Percentiles rank a stretch among this genome's conserved stretches.
Evolutionary conservation across 2,329 filamentous ascomycete genomes (phyloP).

Genomic region (Diplodia mutila): DNA sequence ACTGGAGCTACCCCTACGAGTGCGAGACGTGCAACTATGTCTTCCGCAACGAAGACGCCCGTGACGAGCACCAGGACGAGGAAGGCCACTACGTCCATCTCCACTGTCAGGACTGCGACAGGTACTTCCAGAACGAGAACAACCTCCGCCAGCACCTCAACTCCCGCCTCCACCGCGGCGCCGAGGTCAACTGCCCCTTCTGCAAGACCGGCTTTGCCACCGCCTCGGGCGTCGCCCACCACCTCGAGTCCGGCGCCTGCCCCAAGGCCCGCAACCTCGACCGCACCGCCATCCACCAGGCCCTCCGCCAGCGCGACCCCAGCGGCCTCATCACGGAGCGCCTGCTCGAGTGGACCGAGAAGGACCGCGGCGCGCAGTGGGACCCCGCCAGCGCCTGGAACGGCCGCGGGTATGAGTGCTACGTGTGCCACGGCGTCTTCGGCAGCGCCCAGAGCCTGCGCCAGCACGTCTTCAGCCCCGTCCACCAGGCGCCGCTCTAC

Average conservation of each 20-base stretch:
- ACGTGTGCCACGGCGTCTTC: slow-evolving; percentile 57
- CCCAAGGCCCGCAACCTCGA: slow-evolving; percentile 50
- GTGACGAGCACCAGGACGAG: slow-evolving; percentile 28
- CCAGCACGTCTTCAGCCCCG: slow-evolving; percentile 59
- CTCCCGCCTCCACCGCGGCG: slow-evolving; percentile 55
- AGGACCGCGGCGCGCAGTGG: slow-evolving; percentile 32
- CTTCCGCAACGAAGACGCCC: slow-evolving; percentile 16
- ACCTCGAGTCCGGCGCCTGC: slow-evolving; percentile 62
- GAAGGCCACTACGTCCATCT: slow-evolving; percentile 29
- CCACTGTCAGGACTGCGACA: slow-evolving; percentile 30
- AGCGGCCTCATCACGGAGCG: slow-evolving; percentile 56
- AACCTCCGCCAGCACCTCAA: slow-evolving; percentile 56
- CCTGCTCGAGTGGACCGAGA: slow-evolving; percentile 52
- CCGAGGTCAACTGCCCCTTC: slow-evolving; percentile 57
- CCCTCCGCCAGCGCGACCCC: slow-evolving; percentile 53
- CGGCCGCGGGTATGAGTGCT: slow-evolving; percentile 54
- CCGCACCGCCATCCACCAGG: slow-evolving; percentile 53
- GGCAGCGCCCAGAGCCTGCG: slow-evolving; percentile 44
- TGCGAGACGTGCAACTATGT: slow-evolving; percentile 19
- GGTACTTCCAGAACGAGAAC: slow-evolving; percentile 32
- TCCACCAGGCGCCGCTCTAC: slow-evolving; percentile 54
- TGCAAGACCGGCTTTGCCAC: slow-evolving; percentile 54
- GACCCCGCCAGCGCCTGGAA: slow-evolving; percentile 53
- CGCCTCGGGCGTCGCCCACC: slow-evolving; percentile 59
- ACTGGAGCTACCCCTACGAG: neutral